phyloP scores from a whole-genome alignment of 345 rosid genomes.

The Clarkia xantiana region DNA sequence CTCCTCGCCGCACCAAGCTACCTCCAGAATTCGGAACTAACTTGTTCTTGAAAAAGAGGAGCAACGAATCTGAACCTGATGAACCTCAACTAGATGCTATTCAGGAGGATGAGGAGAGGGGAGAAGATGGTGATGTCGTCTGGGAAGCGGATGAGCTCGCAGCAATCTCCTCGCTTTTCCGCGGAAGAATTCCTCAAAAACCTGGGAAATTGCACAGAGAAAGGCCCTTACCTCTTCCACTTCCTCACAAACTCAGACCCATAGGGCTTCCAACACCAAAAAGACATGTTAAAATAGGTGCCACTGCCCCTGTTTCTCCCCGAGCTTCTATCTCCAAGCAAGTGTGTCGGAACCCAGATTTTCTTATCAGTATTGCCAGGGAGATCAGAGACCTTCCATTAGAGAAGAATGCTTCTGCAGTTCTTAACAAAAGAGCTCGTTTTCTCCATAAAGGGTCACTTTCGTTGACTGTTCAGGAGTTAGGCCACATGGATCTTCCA shows the following conservation, averaged over 20 bases:
- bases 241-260: constrained; percentile 64
- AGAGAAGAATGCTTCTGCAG: constrained; percentile 34
- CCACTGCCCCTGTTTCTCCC: constrained; percentile 11
- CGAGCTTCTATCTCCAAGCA: constrained; percentile 29
- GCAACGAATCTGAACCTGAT: constrained; percentile 8
- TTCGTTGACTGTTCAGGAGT: constrained; percentile 53
- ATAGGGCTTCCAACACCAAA: constrained; percentile 51
- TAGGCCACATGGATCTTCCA: constrained; percentile 75
- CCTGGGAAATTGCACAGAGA: constrained; percentile 37
- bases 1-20: constrained; percentile 56
- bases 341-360: constrained; percentile 41
- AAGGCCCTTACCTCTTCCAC: constrained; percentile 71
- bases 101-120: constrained; percentile 4
- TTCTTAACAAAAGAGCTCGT: constrained; percentile 39
- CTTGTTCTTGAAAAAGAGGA: constrained; percentile 55
- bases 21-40: constrained; percentile 83
- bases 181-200: constrained; percentile 63
- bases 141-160: constrained; percentile 69
- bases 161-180: constrained; percentile 69
- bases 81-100: constrained; percentile 7
- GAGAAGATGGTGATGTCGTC: constrained; percentile 8
- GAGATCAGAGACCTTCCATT: constrained; percentile 32
- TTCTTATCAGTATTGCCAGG: constrained; percentile 57
- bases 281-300: constrained; percentile 16
- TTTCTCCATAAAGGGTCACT: constrained; percentile 70